These are phyloP conservation scores for Lyophyllum decastes DNA, from an alignment of 768 basidiomycete species.

Conservation along the genomic window DNA sequence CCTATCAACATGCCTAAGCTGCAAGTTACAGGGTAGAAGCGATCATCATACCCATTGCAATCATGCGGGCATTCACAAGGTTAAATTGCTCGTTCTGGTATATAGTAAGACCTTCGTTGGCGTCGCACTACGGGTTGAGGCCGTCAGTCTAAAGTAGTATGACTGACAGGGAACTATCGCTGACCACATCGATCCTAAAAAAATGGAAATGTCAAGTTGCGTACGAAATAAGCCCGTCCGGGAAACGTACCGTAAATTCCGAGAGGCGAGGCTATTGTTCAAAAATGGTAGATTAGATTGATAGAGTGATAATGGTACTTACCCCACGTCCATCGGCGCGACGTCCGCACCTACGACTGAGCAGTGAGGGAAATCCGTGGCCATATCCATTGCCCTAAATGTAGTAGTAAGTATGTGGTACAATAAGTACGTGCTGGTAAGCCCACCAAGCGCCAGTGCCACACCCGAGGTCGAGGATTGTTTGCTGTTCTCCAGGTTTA, in stretches of 20 bases:
- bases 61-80: slow-evolving; percentile 1
- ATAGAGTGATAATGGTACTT: not conserved
- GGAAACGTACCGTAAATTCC: not conserved
- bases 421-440: not conserved
- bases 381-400: slow-evolving; percentile 10
- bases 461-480: slow-evolving; percentile 1
- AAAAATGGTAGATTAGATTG: not conserved
- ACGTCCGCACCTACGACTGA: slow-evolving; percentile 10
- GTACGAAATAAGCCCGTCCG: too few species aligned
- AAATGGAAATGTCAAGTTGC: not conserved
- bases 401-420: not conserved
- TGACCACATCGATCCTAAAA: slow-evolving; percentile 1
- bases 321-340: slow-evolving; percentile 12
- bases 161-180: not conserved
- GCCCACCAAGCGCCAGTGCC: not conserved
- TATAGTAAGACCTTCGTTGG: not conserved
- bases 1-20: not conserved
- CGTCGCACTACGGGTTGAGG: not conserved
- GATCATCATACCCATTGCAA: not conserved
- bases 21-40: too few species aligned
- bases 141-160: not conserved
- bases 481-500: not conserved
- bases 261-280: not conserved
- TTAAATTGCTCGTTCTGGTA: not conserved
- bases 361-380: slow-evolving; percentile 9